Evolutionary conservation across 140 eudicot species (phyloP).

Genomic region (Flaveria floridana): DNA sequence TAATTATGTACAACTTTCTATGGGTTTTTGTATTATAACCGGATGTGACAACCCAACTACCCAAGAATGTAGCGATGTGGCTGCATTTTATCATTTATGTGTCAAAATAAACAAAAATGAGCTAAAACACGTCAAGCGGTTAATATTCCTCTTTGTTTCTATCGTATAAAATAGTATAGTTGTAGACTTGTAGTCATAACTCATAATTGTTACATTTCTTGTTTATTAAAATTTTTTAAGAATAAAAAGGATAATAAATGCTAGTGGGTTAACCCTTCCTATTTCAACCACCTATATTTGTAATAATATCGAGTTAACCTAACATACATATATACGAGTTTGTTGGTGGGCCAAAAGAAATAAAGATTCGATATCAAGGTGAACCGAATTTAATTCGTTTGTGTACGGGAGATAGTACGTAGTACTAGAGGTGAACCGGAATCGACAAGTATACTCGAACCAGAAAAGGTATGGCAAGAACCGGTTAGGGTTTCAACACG

Average conservation of each 20-base stretch:
- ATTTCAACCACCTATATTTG: background rate
- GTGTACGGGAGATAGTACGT: slow-evolving; percentile 25
- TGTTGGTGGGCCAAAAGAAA: slow-evolving; percentile 79
- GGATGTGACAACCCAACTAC: background rate
- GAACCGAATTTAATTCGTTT: slow-evolving; percentile 66
- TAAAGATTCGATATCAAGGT: slow-evolving; percentile 73
- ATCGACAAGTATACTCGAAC: too few relatives aligned
- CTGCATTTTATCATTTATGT: background rate
- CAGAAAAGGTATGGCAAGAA: too few relatives aligned
- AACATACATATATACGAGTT: slow-evolving; percentile 27
- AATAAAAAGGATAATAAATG: background rate
- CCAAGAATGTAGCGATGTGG: background rate
- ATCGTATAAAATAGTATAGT: background rate
- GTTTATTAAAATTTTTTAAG: background rate
- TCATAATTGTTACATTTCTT: background rate
- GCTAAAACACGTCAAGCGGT: too few relatives aligned
- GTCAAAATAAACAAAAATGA: background rate
- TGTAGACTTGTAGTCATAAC: background rate
- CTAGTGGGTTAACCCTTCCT: background rate
- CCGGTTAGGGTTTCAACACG: too few relatives aligned
- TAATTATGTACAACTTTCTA: slow-evolving; percentile 33
- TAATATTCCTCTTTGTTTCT: too few relatives aligned
- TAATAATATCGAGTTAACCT: background rate
- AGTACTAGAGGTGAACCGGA: too few relatives aligned
- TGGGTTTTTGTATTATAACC: background rate